A percentile compares a stretch with the other conserved stretches of the same genome.
Conservation (phyloP, 768 basidiomycete species). For the Rhodotorula diobovata region DNA sequence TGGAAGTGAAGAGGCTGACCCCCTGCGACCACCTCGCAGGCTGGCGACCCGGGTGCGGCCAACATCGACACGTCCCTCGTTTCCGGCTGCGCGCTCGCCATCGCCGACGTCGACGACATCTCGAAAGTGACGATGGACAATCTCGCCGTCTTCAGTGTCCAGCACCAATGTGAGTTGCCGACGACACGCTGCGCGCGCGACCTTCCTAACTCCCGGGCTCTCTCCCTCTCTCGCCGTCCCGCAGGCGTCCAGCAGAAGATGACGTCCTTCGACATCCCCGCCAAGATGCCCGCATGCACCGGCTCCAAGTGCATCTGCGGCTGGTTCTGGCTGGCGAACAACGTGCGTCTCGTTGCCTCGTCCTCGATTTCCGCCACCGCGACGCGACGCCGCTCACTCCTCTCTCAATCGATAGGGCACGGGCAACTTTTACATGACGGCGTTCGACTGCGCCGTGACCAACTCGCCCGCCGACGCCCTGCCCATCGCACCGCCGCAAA, state of each 20-base stretch:
- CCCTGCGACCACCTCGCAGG: neutral
- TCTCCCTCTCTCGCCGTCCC: neutral
- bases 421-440: conserved; percentile 36
- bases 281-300: conserved; percentile 44
- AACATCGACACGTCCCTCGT: conserved; percentile 27
- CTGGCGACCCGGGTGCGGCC: conserved; percentile 17
- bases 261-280: conserved; percentile 43
- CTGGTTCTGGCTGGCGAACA: conserved; percentile 40
- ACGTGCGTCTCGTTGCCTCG: neutral
- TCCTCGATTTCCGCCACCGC: no score
- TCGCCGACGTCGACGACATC: conserved; percentile 37
- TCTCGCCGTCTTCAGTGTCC: conserved; percentile 43
- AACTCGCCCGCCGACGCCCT: conserved; percentile 13
- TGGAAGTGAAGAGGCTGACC: neutral
- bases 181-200: no score
- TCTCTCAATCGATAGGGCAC: neutral
- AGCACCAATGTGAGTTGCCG: conserved; percentile 36
- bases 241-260: conserved; percentile 33
- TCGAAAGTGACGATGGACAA: conserved; percentile 42
- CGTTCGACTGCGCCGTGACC: conserved; percentile 30
- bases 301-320: conserved; percentile 44
- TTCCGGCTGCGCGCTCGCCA: conserved; percentile 36
- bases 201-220: neutral
- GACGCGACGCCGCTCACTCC: neutral
- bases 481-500: conserved; percentile 15